Conservation (phyloP, 2,329 filamentous ascomycete species). For the Trichoderma breve region DNA sequence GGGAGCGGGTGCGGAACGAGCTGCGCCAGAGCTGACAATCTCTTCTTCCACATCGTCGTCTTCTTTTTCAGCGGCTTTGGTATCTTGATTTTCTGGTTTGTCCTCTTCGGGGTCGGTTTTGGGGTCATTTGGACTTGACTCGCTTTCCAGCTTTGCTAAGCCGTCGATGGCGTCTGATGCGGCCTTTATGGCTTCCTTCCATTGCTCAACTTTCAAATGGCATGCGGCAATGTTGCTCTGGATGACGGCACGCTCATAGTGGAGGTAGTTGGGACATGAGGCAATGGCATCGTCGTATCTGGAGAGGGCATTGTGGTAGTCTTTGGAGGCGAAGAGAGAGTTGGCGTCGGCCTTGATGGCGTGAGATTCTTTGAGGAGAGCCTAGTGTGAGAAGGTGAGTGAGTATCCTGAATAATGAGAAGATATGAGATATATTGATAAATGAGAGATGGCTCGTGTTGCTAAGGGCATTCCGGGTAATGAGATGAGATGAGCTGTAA, state of each 20-base stretch:
- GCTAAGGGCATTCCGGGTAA: too few species aligned
- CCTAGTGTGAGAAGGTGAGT: slow-evolving; percentile 39
- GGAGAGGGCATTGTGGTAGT: slow-evolving; percentile 74
- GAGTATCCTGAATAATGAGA: background rate
- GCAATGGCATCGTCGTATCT: slow-evolving; percentile 79
- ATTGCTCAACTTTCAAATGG: slow-evolving; percentile 78
- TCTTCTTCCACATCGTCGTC: slow-evolving; percentile 53
- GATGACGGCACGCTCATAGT: slow-evolving; percentile 84
- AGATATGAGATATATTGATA: background rate
- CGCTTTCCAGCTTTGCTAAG: slow-evolving; percentile 59
- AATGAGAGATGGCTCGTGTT: background rate
- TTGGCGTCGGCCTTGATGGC: slow-evolving; percentile 75
- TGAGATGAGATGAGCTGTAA: background rate
- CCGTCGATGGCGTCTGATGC: slow-evolving; percentile 72
- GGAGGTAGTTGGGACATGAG: slow-evolving; percentile 77
- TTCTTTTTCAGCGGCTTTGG: slow-evolving; percentile 38
- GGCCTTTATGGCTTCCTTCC: slow-evolving; percentile 75
- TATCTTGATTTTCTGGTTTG: slow-evolving; percentile 38
- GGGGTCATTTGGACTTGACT: slow-evolving; percentile 22
- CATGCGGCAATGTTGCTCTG: slow-evolving; percentile 88
- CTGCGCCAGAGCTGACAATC: slow-evolving; percentile 59
- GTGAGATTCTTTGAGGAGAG: slow-evolving; percentile 69
- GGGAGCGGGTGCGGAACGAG: slow-evolving; percentile 44
- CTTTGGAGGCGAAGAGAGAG: slow-evolving; percentile 67
- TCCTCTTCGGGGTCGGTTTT: slow-evolving; percentile 20